Conservation (phyloP, 495 filamentous ascomycete species). For the Stereocaulon alpinum region DNA sequence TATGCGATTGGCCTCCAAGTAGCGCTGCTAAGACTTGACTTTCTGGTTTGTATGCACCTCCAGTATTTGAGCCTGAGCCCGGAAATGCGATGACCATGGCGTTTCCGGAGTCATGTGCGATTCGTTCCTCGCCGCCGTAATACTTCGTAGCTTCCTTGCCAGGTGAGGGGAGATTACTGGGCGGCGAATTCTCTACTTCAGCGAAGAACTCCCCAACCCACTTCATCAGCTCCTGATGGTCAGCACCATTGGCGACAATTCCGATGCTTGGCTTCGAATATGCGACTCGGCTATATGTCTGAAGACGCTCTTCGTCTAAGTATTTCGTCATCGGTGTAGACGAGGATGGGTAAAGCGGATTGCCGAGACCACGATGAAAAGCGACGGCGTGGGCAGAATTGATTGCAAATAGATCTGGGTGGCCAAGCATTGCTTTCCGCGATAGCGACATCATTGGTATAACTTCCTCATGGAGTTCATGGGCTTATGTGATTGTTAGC, state of each 20-base stretch:
- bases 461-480: conserved; percentile 83
- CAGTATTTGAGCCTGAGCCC: conserved; percentile 64
- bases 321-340: conserved; percentile 64
- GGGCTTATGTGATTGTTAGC: conserved; percentile 40
- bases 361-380: conserved; percentile 89
- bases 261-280: conserved; percentile 86
- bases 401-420: conserved; percentile 61
- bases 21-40: conserved; percentile 78
- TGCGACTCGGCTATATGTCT: conserved; percentile 59
- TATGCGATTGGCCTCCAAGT: conserved; percentile 77
- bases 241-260: conserved; percentile 78
- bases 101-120: conserved; percentile 60
- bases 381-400: conserved; percentile 80
- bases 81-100: conserved; percentile 85
- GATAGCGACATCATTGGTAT: conserved; percentile 57
- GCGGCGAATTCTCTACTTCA: conserved; percentile 34
- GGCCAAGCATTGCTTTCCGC: conserved; percentile 55
- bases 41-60: conserved; percentile 70
- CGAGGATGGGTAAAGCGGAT: conserved; percentile 57
- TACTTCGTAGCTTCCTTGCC: conserved; percentile 59
- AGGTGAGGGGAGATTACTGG: conserved; percentile 34
- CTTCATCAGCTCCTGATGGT: conserved; percentile 64
- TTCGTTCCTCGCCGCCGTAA: conserved; percentile 88
- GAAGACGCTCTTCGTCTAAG: conserved; percentile 58
- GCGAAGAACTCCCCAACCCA: conserved; percentile 91